Evolutionary conservation across 2,329 filamentous ascomycete species (phyloP).

Genomic region (Cadophora sp.): DNA sequence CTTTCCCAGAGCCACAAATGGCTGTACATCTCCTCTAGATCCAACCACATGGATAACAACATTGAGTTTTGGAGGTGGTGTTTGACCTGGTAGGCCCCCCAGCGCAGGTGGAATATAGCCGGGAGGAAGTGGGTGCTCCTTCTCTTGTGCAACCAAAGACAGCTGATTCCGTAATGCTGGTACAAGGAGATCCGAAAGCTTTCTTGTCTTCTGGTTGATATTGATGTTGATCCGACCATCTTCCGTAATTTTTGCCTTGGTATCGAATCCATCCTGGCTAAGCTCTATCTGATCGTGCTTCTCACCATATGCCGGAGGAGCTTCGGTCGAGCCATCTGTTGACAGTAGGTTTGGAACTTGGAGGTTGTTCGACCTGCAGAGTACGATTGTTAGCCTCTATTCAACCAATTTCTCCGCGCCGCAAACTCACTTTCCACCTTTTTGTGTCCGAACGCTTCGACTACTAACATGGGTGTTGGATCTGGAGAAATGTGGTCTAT

Average conservation of each 20-base stretch:
- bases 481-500: constrained; percentile 26
- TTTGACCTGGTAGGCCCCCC: constrained; percentile 67
- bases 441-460: constrained; percentile 8
- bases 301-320: constrained; percentile 65
- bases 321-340: constrained; percentile 29
- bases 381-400: constrained; percentile 14
- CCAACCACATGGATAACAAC: constrained; percentile 79
- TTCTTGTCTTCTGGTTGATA: constrained; percentile 73
- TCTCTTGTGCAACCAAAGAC: constrained; percentile 49
- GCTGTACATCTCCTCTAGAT: constrained; percentile 77
- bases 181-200: constrained; percentile 70
- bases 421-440: constrained; percentile 23
- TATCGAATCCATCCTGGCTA: constrained; percentile 67
- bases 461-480: constrained; percentile 19
- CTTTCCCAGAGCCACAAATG: constrained; percentile 74
- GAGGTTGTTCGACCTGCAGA: constrained; percentile 29
- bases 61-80: constrained; percentile 65
- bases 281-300: constrained; percentile 62
- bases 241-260: constrained; percentile 67
- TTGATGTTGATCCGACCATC: constrained; percentile 83
- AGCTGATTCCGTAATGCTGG: constrained; percentile 66
- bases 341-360: constrained; percentile 33
- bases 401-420: not conserved
- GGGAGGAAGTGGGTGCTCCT: constrained; percentile 61
- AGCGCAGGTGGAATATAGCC: constrained; percentile 77